phyloP scores from a whole-genome alignment of 495 filamentous ascomycete species.

The Paragyromitra xinjiangensis region DNA sequence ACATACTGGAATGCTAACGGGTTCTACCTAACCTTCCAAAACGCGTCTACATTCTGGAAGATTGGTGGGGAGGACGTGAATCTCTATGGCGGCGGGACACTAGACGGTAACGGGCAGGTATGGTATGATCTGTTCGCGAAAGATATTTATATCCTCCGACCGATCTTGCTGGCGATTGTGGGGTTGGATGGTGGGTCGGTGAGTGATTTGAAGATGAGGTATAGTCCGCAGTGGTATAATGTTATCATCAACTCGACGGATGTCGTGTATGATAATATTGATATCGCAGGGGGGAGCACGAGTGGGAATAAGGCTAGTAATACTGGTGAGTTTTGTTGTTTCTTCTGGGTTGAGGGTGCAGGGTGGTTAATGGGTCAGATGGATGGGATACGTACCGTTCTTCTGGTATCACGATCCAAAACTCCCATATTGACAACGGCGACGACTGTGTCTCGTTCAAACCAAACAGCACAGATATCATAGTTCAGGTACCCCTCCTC shows the following conservation, averaged over 20 bases:
- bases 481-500: constrained; percentile 65
- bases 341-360: background rate
- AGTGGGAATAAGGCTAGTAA: constrained; percentile 70
- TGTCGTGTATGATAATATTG: constrained; percentile 72
- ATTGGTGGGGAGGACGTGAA: constrained; percentile 74
- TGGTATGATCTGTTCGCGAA: constrained; percentile 72
- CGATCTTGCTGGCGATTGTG: constrained; percentile 70
- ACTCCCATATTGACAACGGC: constrained; percentile 73
- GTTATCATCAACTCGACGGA: constrained; percentile 73
- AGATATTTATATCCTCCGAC: constrained; percentile 67
- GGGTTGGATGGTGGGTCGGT: constrained; percentile 70
- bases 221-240: constrained; percentile 74
- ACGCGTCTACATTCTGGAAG: constrained; percentile 74
- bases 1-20: constrained; percentile 72
- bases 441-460: constrained; percentile 84
- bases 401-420: constrained; percentile 70
- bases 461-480: constrained; percentile 76
- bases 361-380: constrained; percentile 57
- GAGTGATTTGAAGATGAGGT: constrained; percentile 69
- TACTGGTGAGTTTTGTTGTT: constrained; percentile 56
- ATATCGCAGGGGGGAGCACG: constrained; percentile 67
- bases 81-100: constrained; percentile 70
- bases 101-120: constrained; percentile 74
- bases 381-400: constrained; percentile 77
- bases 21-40: constrained; percentile 71